A percentile compares a stretch with the other conserved stretches of the same genome.
These are phyloP conservation scores for Podaxis sp. DNA, from an alignment of 768 basidiomycete genomes.

Conservation along the genomic window DNA sequence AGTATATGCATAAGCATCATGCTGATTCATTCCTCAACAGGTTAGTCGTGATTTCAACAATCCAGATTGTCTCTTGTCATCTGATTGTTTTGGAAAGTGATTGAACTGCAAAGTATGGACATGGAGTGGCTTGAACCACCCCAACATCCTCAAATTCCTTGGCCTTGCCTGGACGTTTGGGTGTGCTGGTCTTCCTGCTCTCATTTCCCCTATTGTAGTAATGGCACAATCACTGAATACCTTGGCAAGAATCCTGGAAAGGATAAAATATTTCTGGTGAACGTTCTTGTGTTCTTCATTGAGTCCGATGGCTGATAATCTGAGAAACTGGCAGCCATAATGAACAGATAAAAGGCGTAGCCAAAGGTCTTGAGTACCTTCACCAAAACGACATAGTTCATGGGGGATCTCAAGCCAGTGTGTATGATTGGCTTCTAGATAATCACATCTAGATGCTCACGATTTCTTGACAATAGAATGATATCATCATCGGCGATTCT, in stretches of 20 bases:
- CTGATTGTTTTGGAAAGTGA: neutral
- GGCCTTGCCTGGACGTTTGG: constrained; percentile 2
- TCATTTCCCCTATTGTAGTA: constrained; percentile 17
- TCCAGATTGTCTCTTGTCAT: neutral
- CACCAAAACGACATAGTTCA: neutral
- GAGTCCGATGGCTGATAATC: no score
- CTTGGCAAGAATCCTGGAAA: constrained; percentile 9
- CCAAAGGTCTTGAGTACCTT: neutral
- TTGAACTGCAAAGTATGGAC: neutral
- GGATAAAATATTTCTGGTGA: neutral
- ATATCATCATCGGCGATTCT: neutral
- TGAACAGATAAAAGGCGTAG: neutral
- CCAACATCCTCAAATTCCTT: constrained; percentile 19
- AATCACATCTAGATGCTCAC: no score
- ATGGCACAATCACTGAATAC: constrained; percentile 8
- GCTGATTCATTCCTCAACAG: no score
- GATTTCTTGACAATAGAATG: neutral
- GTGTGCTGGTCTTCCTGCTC: constrained; percentile 11
- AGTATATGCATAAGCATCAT: no score
- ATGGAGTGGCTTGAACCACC: neutral
- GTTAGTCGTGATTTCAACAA: neutral
- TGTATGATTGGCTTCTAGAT: neutral
- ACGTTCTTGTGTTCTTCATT: neutral
- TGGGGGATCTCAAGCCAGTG: neutral
- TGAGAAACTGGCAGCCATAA: neutral